phyloP scores from a whole-genome alignment of 176 grass and related monocot species.

The Triticum turgidum region DNA sequence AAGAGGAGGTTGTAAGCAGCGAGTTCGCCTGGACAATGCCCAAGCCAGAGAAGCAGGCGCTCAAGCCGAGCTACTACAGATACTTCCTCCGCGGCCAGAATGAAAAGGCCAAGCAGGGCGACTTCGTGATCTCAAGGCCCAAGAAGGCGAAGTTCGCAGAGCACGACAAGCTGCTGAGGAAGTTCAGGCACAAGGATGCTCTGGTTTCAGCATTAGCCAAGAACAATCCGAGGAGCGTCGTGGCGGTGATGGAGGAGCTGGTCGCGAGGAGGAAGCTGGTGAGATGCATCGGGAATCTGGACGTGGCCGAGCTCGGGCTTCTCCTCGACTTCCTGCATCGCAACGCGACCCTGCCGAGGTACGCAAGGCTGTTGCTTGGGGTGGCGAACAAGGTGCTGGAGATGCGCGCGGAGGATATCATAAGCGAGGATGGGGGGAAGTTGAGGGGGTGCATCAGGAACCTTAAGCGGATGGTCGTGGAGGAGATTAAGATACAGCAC shows the following conservation, averaged over 20 bases:
- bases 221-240: constrained; percentile 47
- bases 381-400: constrained; percentile 83
- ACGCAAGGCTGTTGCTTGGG: constrained; percentile 71
- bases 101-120: constrained; percentile 61
- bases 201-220: constrained; percentile 61
- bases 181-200: constrained; percentile 87
- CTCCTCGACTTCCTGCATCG: constrained; percentile 65
- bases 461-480: constrained; percentile 54
- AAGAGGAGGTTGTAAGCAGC: constrained; percentile 16
- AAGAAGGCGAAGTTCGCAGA: constrained; percentile 73
- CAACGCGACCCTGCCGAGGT: constrained; percentile 59
- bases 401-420: constrained; percentile 63
- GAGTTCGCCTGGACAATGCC: constrained; percentile 50
- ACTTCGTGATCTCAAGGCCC: constrained; percentile 58
- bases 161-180: constrained; percentile 78
- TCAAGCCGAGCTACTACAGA: constrained; percentile 50
- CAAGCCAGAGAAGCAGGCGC: constrained; percentile 35
- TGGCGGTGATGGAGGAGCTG: constrained; percentile 89
- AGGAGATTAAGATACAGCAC: constrained; percentile 85
- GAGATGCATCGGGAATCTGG: constrained; percentile 64
- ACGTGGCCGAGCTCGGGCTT: constrained; percentile 44
- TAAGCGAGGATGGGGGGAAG: constrained; percentile 40
- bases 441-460: constrained; percentile 57
- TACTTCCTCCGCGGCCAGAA: constrained; percentile 77
- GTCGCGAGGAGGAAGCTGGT: constrained; percentile 82